Conservation (phyloP, 371 early-diverging fungal species). For the Enterocytospora artemiae region DNA sequence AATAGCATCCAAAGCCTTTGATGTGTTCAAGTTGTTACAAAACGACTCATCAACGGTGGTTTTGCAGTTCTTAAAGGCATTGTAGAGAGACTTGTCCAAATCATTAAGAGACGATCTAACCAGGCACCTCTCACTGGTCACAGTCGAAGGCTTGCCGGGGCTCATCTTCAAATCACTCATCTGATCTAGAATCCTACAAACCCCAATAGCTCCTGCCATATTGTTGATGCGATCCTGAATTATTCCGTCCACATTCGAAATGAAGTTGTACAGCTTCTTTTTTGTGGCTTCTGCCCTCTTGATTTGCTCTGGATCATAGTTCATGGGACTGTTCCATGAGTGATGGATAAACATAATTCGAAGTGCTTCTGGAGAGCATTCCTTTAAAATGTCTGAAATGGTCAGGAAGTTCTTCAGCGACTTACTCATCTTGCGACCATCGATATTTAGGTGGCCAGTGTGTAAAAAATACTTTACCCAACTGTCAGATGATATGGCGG, state of each 20-base stretch:
- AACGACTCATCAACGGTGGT: slow-evolving; percentile 68
- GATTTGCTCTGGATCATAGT: slow-evolving; percentile 72
- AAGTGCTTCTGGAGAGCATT: slow-evolving; percentile 72
- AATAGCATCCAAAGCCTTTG: slow-evolving; percentile 68
- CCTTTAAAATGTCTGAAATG: slow-evolving; percentile 75
- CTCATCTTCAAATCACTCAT: not conserved
- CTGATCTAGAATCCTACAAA: not conserved
- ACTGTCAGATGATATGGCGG: slow-evolving; percentile 39
- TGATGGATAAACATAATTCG: slow-evolving; percentile 82
- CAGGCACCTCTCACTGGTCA: not conserved
- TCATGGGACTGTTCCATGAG: slow-evolving; percentile 76
- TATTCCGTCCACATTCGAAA: slow-evolving; percentile 62
- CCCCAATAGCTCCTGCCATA: slow-evolving; percentile 15
- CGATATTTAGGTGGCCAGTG: slow-evolving; percentile 91
- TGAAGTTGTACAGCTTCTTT: slow-evolving; percentile 63
- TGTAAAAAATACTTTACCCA: slow-evolving; percentile 97
- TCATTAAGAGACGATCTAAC: not conserved
- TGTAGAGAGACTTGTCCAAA: slow-evolving; percentile 16
- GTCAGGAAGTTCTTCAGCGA: slow-evolving; percentile 94
- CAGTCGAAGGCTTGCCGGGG: not conserved
- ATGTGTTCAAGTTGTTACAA: slow-evolving; percentile 83
- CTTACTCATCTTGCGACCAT: slow-evolving; percentile 97
- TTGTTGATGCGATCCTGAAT: slow-evolving; percentile 55
- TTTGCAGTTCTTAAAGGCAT: slow-evolving; percentile 9
- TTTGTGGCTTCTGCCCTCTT: slow-evolving; percentile 73